Evolutionary conservation across 768 basidiomycete genomes (phyloP).

Genomic region (Lanmaoa pseudosensibilis): DNA sequence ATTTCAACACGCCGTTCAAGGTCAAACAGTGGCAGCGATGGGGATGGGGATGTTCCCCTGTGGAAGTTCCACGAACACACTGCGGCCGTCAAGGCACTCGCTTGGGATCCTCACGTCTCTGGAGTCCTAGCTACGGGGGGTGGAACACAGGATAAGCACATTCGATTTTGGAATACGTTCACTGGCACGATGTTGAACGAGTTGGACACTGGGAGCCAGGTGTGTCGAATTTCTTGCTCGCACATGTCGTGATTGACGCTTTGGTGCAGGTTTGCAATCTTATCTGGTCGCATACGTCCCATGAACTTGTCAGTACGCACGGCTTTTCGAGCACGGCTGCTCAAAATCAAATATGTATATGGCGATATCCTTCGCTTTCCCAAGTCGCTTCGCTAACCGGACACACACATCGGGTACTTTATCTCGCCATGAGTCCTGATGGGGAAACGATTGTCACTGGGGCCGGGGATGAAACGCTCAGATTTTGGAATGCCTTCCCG

Average conservation of each 20-base stretch:
- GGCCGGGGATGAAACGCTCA: conserved; percentile 93
- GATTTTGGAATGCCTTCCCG: conserved; percentile 99
- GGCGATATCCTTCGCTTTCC: conserved; percentile 90
- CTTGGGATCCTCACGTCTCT: conserved; percentile 95
- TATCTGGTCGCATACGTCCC: conserved; percentile 93
- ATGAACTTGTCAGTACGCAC: conserved; percentile 97
- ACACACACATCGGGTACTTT: conserved; percentile 92
- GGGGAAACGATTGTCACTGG: conserved; percentile 98
- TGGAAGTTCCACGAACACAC: conserved; percentile 97
- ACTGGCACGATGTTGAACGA: conserved; percentile 84
- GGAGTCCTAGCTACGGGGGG: conserved; percentile 93
- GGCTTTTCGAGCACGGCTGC: conserved; percentile 92
- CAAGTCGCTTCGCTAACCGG: conserved; percentile 95
- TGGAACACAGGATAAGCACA: conserved; percentile 98
- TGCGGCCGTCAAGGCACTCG: conserved; percentile 96
- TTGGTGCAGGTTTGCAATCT: conserved; percentile 87
- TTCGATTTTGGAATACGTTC: conserved; percentile 94
- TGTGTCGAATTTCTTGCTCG: conserved; percentile 27
- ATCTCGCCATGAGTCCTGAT: conserved; percentile 97
- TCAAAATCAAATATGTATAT: conserved; percentile 95
- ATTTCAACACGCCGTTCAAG: conserved; percentile 23
- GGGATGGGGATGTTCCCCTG: conserved; percentile 60
- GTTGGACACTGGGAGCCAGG: conserved; percentile 95
- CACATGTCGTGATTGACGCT: conserved; percentile 5
- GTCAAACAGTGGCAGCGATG: conserved; percentile 29